Base-by-base conservation (phyloP, 225 moss, liverwort and hornwort species). In the Polytrichum formosum region DNA sequence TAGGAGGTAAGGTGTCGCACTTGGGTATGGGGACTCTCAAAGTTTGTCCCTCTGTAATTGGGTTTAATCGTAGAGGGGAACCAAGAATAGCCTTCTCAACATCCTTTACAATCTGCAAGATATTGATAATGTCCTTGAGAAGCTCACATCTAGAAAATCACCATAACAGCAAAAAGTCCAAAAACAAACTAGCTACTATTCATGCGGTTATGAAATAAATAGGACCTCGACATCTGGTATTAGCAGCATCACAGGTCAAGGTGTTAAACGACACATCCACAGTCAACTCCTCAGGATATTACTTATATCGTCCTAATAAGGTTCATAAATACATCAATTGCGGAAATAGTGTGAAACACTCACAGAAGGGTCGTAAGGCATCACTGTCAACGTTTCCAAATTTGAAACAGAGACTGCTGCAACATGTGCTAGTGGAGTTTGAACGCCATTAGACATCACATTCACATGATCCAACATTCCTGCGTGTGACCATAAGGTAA, bases 401-500 rank as follows among this genome's bases (percentile, higher is more conserved):
- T 84, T 88, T 55, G 91, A 79, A 28, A 92, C 84, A 63, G 92
- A 89, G 16, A 95, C 89, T 16, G 95, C 91, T 5, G 95, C 95
- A 19, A 91, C 72, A 65, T 88, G 92, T 56, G 75, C 77, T 5
- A 92, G 78, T 27, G 95, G 88, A 6, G 86, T 80, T 55, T 76
- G 75, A 10, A 90, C 79, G 63, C 92, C 91, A 67, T 88, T 84
- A 25, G 86, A 75, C n/a, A 72, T 81, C 9, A 95, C 92, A 30
- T 86, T 86, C 33, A 92, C 90, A 70, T 95, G 92, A 68, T 92
- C 95, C 58, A 95, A 61, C 86, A 92, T 90, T 20, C 93, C 94
- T 94, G 84, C 67, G 72, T 9, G 35, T 35, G 35, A 35, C 35
- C 56, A 13, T 68, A 22, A 58, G 13, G 13, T 16, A 37, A 37